phyloP scores from a whole-genome alignment of 441 rosid species.

The Adansonia rubrostipa region DNA sequence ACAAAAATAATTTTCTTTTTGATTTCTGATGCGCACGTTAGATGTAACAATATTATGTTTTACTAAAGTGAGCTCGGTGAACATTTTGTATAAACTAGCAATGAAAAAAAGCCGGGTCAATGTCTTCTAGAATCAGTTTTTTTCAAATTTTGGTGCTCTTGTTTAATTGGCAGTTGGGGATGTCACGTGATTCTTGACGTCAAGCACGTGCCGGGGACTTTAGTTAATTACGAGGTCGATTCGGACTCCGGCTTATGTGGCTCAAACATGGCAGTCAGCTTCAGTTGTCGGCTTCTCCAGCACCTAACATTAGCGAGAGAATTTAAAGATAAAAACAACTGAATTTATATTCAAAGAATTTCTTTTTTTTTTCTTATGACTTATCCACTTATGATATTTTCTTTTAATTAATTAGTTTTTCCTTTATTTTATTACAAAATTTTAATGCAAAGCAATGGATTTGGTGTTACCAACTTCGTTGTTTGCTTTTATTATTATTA shows the following conservation, averaged over 20 bases:
- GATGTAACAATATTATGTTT: neutral
- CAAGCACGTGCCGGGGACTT: neutral
- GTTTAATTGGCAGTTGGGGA: slow-evolving; percentile 3
- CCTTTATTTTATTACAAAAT: neutral
- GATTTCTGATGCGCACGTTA: slow-evolving; percentile 15
- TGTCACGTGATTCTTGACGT: neutral
- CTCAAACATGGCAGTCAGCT: neutral
- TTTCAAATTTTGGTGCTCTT: neutral
- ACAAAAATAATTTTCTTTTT: neutral
- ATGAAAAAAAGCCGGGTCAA: neutral
- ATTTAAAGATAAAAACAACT: neutral
- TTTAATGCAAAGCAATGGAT: neutral
- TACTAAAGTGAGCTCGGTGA: slow-evolving; percentile 15
- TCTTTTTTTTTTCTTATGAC: neutral
- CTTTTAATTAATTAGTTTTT: neutral
- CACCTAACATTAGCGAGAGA: neutral
- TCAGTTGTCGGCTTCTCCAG: neutral
- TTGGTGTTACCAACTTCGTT: slow-evolving; percentile 5
- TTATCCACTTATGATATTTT: neutral
- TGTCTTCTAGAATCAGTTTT: slow-evolving; percentile 5
- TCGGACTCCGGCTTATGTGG: neutral
- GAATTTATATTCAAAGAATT: neutral
- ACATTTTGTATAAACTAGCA: slow-evolving; percentile 28
- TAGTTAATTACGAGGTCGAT: neutral
- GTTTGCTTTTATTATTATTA: too few species aligned